Evolutionary conservation across 2,329 filamentous ascomycete species (phyloP).

Genomic region (Colletotrichum theobromicola): DNA sequence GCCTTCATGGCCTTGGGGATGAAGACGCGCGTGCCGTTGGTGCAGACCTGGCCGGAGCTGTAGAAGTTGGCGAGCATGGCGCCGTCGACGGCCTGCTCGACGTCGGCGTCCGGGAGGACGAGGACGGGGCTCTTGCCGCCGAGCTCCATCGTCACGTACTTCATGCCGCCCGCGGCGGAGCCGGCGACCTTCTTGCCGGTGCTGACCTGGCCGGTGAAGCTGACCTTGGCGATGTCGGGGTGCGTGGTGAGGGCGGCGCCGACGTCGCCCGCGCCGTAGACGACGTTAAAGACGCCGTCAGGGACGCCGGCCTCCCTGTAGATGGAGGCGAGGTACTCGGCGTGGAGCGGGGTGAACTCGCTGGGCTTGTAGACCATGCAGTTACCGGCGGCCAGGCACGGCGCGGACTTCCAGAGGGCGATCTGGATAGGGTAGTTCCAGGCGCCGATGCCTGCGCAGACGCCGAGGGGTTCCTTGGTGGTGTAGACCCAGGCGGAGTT

Average conservation of each 20-base stretch:
- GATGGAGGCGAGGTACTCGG: constrained; percentile 74
- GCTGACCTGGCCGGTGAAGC: constrained; percentile 30
- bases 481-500: constrained; percentile 83
- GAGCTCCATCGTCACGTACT: constrained; percentile 91
- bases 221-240: constrained; percentile 79
- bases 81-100: constrained; percentile 83
- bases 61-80: constrained; percentile 96
- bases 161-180: constrained; percentile 78
- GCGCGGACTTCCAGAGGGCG: constrained; percentile 87
- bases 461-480: constrained; percentile 80
- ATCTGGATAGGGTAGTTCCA: constrained; percentile 96
- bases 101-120: constrained; percentile 78
- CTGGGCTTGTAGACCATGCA: constrained; percentile 92
- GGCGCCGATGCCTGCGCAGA: constrained; percentile 86
- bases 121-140: constrained; percentile 86
- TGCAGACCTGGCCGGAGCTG: constrained; percentile 90
- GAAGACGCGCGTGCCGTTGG: constrained; percentile 89
- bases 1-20: constrained; percentile 70
- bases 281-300: constrained; percentile 84
- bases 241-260: constrained; percentile 79
- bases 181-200: constrained; percentile 78
- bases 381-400: constrained; percentile 85
- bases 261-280: constrained; percentile 80
- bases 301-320: constrained; percentile 82
- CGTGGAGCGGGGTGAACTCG: constrained; percentile 87